Base-by-base conservation (phyloP, 768 basidiomycete species). In the Lactarius trivialis region DNA sequence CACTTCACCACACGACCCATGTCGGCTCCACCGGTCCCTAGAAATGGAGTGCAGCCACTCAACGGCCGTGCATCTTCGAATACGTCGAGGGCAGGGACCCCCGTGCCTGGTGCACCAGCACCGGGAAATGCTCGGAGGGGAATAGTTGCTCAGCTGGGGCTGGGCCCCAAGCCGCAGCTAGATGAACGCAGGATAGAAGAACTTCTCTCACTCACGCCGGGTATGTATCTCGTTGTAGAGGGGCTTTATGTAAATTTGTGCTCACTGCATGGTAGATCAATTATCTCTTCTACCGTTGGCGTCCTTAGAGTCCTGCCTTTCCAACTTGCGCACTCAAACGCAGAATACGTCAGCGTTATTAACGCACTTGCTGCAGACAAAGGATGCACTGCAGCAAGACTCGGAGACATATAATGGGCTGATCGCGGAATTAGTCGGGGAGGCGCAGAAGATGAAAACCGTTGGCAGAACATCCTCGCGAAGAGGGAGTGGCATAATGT, bases 401-500 rank as follows among this genome's bases (percentile, higher is more conserved):
- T 87, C 85, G 39, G 88, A 97, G 76, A 89, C 85, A 30, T 93
- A 93, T 70, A 95, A 97, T 73, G 87, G 85, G 17, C 78, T 94
- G 60, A 97, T 97, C 63, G 94, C 88, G 30, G 93, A 93, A 71
- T 77, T 97, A 55, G 92, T 97, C n/a, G 85, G 85, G 48, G 92
- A 96, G 73, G 93, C 94, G 36, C 90, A 91, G 71, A 91, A 89
- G 73, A 79, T 85, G 58, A 91, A 89, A 70, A 83, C 83, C 7
- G 82, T 83, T 17, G 89, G 76, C 63, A 75, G 76, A 65, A 70
- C 74, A 64, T 76, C 79, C 33, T 68, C 71, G 66, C 78, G 79
- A 64, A 78, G 82, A 66, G 80, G 81, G 56, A 72, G 66, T 48
- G 63, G 65, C 26, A n/a, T 53, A 24, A 3, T 33, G 17, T 66